These are phyloP conservation scores for Solanum piurae DNA, from an alignment of 257 asterid genomes.

Conservation along the genomic window DNA sequence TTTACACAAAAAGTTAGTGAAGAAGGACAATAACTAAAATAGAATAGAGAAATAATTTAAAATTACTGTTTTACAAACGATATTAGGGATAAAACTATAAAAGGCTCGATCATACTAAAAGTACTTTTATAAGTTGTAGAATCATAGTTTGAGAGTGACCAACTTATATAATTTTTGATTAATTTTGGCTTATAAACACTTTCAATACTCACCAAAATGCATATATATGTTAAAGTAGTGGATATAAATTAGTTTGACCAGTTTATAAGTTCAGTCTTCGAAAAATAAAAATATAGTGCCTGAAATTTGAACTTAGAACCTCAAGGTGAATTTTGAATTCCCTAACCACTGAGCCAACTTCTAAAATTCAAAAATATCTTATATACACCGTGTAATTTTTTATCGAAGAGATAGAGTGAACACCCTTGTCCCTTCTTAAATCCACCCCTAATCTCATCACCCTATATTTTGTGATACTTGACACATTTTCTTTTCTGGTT, in stretches of 20 bases:
- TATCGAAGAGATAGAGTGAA: background rate
- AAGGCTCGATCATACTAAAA: no score
- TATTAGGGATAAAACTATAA: background rate
- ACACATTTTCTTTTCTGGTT: background rate
- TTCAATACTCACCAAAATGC: no score
- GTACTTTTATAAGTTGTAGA: no score
- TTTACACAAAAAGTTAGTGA: background rate
- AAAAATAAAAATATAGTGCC: no score
- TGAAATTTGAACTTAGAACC: background rate
- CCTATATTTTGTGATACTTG: background rate
- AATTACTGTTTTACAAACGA: background rate
- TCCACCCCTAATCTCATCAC: background rate
- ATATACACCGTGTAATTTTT: background rate
- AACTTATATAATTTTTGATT: no score
- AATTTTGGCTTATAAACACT: no score
- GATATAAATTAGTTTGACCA: no score
- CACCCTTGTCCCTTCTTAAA: background rate
- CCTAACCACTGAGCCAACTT: background rate
- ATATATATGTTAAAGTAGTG: background rate
- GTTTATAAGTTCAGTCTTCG: background rate
- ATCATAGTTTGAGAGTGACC: no score
- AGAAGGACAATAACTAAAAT: background rate
- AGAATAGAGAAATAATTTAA: background rate
- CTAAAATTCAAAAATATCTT: no score
- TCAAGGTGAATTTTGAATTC: background rate